Evolutionary conservation across 2,329 filamentous ascomycete genomes (phyloP), one percentile per base, ranked within the genome.

Genomic region (Colletotrichum sidae): DNA sequence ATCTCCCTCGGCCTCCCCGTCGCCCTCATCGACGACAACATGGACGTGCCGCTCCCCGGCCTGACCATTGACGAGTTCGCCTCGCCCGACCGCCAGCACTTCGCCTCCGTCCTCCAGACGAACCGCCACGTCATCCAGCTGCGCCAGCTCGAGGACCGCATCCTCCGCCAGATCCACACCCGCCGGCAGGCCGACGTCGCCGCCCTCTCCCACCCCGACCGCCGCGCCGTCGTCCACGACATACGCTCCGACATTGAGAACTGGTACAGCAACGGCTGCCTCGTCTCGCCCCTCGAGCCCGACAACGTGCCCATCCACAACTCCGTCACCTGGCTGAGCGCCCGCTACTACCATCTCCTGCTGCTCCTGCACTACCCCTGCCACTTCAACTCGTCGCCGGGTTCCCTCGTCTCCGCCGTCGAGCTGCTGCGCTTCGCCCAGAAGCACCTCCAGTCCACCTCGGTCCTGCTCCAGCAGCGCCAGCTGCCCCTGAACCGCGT

Each of bases 1-100:
- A 72, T 76, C 2, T 81, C 79, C 0, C 73, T 77, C 4, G 81
- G 81, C 3, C 69, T 81, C 9, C 78, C 80, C 0, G 74, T 75
- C 2, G 77, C 78, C 1, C 72, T 83, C 8, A 74, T 70, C 2
- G 79, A 81, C 64, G 76, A 78, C 13, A 76, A 78, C 45, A 73
- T 76, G 37, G 76, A 77, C 55, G 74, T 83, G 2, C 79, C 80
- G 0, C 72, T 83, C 6, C 81, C 81, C 1, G 75, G 80, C 2
- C 73, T 83, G 7, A 81, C 80, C 0, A 71, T 82, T n/a, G 77
- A 81, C 37, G 80, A 83, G 69, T 82, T 81, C 66, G 78, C 78
- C 3, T 78, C 77, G 7, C 57, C 76, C 2, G 78, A 80, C 13
- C 71, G 78, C 8, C 69, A 74, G 13, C 70, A 77, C 2, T 78